Base-by-base conservation (phyloP, 306 rosid species). In the Castanea crenata region DNA sequence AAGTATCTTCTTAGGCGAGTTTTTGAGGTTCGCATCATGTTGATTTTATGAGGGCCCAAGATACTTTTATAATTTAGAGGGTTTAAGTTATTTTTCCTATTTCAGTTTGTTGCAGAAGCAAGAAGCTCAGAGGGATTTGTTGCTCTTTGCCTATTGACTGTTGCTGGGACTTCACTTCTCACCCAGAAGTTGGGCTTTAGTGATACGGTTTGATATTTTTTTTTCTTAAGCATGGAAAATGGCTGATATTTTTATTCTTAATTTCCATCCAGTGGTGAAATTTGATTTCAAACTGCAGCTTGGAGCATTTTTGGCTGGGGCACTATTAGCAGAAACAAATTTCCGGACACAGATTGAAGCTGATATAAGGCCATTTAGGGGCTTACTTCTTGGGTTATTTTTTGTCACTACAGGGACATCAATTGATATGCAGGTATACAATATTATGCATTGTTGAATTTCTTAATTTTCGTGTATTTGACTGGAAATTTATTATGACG, bases 281-380 rank as follows among this genome's bases (percentile, higher is more conserved):
- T 78, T 74, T 41, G 75, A 71, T 80, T 75, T 73, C 81, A 74
- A 75, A 41, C 67, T 85, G 80, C 93, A 96, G 99, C 99, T 96
- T 76, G 99, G 99, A 86, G 99, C 99, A 64, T 96, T 95, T 89
- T 88, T 96, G 86, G 99, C 96, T 54, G 99, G 99, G 82, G 99
- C 99, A 52, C 77, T 96, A 75, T 89, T 96, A 80, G 99, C 99
- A 20, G 99, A 96, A 91, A 96, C 99, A 62, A 96, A 96, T 81
- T 95, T 93, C 84, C 88, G 99, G 87, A 96, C 98, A 44, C 99
- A 96, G 86, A 96, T 96, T 90, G 99, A 96, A 93, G 99, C 99
- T 70, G 98, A 96, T 86, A 96, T 96, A 87, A 88, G 97, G 86
- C 99, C 99, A 20, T 96, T 96, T 81, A 89, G 98, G 88, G 99